These are phyloP conservation scores for Chenopodium berlandieri DNA, from an alignment of 148 eudicot genomes.

Conservation along the genomic window DNA sequence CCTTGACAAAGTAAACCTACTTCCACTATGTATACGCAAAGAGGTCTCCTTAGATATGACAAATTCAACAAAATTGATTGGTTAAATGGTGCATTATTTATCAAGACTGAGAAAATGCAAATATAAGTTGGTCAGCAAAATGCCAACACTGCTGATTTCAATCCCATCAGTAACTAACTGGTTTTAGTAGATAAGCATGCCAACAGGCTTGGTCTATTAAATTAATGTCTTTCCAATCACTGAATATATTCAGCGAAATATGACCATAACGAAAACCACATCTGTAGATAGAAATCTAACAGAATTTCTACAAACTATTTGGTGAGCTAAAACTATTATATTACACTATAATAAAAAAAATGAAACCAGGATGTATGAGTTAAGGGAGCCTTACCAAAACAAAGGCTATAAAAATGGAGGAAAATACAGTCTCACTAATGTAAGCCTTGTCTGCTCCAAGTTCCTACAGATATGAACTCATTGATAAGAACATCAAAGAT, in stretches of 20 bases:
- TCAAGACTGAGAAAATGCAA: background rate
- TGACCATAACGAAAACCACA: background rate
- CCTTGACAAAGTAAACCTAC: background rate
- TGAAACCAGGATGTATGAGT: background rate
- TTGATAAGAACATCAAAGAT: background rate
- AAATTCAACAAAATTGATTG: background rate
- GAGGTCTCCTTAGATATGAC: background rate
- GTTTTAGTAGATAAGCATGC: background rate
- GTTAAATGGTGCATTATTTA: conserved; percentile 1
- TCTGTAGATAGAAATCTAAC: background rate
- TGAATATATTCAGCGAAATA: background rate
- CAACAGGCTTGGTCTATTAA: background rate
- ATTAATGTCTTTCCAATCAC: background rate
- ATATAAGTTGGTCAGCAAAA: background rate
- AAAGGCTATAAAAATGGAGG: conserved; percentile 73
- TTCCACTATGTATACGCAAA: background rate
- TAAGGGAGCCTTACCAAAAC: conserved; percentile 54
- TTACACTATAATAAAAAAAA: background rate
- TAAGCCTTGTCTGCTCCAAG: conserved; percentile 87
- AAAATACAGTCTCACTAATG: conserved; percentile 82
- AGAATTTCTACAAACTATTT: background rate
- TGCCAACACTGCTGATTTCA: background rate
- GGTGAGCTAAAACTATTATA: background rate
- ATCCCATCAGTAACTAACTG: background rate
- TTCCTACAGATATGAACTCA: conserved; percentile 48